Percentiles rank a stretch among this genome's conserved stretches.
phyloP scores from a whole-genome alignment of 768 basidiomycete genomes.

The Leucosporidium scottii region DNA sequence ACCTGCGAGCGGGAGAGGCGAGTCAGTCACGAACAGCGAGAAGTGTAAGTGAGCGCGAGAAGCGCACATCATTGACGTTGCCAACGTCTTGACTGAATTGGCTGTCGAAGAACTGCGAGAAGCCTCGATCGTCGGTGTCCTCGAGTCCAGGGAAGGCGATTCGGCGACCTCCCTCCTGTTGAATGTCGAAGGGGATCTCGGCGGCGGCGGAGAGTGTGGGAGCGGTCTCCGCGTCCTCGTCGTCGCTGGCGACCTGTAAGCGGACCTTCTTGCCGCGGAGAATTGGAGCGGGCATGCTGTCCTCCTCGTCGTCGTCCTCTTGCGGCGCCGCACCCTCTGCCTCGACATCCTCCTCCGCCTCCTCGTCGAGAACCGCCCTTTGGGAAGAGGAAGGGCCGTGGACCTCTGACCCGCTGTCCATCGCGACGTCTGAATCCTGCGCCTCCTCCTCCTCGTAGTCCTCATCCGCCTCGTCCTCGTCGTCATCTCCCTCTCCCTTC shows the following conservation, averaged over 20 bases:
- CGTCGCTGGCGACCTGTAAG: neutral
- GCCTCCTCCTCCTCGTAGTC: constrained; percentile 5
- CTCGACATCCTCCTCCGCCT: neutral
- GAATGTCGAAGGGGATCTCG: neutral
- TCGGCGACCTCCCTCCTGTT: neutral
- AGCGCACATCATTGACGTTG: constrained; percentile 11
- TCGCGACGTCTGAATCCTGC: neutral
- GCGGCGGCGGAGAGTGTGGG: neutral
- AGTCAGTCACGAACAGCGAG: neutral
- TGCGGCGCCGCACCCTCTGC: constrained; percentile 11
- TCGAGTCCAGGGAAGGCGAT: constrained; percentile 12
- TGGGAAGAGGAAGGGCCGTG: neutral
- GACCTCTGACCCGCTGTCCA: constrained; percentile 7
- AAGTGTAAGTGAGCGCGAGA: too few relatives aligned
- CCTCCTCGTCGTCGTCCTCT: constrained; percentile 6
- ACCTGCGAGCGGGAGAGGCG: neutral
- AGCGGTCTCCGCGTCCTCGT: constrained; percentile 8
- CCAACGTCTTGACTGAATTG: constrained; percentile 26
- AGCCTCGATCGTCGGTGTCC: constrained; percentile 17
- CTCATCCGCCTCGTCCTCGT: constrained; percentile 9
- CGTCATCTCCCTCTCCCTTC: neutral
- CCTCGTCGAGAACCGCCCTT: neutral
- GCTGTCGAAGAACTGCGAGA: constrained; percentile 32
- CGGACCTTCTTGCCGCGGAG: neutral
- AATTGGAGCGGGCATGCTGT: neutral